Evolutionary conservation across 1,284 basidiomycete species (phyloP).

Genomic region (Coniferiporia sulphurascens): DNA sequence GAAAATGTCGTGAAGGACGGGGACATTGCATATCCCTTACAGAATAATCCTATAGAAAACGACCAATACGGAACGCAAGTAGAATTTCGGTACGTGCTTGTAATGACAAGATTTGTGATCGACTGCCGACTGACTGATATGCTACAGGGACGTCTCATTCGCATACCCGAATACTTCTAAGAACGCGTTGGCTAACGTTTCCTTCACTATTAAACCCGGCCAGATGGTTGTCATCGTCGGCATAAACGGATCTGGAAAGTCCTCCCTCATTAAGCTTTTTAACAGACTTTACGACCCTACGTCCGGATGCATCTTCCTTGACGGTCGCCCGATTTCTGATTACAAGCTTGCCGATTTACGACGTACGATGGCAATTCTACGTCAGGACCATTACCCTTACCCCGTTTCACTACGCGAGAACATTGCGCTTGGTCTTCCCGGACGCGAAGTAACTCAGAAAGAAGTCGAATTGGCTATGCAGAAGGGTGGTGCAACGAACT

Average conservation of each 20-base stretch:
- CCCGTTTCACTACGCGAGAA: constrained; percentile 40
- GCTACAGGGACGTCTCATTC: constrained; percentile 34
- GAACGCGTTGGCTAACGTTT: constrained; percentile 32
- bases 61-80: constrained; percentile 22
- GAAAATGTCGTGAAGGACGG: constrained; percentile 18
- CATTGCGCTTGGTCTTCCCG: constrained; percentile 31
- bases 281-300: constrained; percentile 36
- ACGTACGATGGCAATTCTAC: constrained; percentile 32
- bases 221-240: constrained; percentile 45
- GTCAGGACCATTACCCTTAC: constrained; percentile 37
- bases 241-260: constrained; percentile 46
- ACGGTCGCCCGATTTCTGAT: constrained; percentile 28
- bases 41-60: not conserved
- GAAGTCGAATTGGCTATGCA: constrained; percentile 31
- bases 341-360: constrained; percentile 31
- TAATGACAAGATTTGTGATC: not conserved
- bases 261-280: constrained; percentile 41
- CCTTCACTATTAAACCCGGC: constrained; percentile 38
- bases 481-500: constrained; percentile 32
- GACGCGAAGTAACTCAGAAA: constrained; percentile 12
- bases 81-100: constrained; percentile 29
- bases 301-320: constrained; percentile 36
- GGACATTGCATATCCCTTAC: constrained; percentile 8
- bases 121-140: not conserved
- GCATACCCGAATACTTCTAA: constrained; percentile 29